Base-by-base conservation (phyloP, 148 eudicot genomes). In the Pouteria glomerata region DNA sequence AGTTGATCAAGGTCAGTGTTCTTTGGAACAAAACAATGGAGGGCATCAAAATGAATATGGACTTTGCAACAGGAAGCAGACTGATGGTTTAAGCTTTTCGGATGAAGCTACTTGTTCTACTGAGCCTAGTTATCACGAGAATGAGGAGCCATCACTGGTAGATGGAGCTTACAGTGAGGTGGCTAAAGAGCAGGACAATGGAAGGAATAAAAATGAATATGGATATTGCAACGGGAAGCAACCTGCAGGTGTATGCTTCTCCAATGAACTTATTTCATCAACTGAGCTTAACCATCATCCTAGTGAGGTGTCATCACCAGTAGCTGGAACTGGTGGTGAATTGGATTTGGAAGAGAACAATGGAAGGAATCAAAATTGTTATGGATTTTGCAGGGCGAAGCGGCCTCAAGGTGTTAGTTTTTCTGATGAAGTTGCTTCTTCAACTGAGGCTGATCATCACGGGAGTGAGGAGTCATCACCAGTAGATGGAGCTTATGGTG, bases 81-180 rank as follows among this genome's bases (percentile, higher is more conserved):
- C 45, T 39, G 60, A 55, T 58, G 68, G 45, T 12, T 16, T 34
- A 34, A 44, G 51, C 44, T 47, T 56, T 47, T 56, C 76, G 30
- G 31, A 70, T 63, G 72, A 73, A 52, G 35, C 16, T 44, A 42
- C 73, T 42, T 52, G 50, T 30, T 76, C 72, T 56, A 45, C 13
- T 48, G 72, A 74, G 64, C 71, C 31, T 33, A 65, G 69, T 52
- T 27, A 50, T 68, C 78, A 51, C 21, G 73, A 56, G 8, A 39
- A 51, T n/a, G 52, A 58, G 23, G 74, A 55, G 63, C 56, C 77
- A 53, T 74, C 73, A 27, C 79, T 74, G 74, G 73, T 33, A 69
- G 59, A 50, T 47, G 55, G 29, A 41, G 79, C 35, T 67, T 70
- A 57, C 41, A 50, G 45, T 69, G 79, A 58, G 68, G 61, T 33